These are phyloP conservation scores for Chenopodium album DNA, from an alignment of 148 eudicot genomes.

Conservation along the genomic window DNA sequence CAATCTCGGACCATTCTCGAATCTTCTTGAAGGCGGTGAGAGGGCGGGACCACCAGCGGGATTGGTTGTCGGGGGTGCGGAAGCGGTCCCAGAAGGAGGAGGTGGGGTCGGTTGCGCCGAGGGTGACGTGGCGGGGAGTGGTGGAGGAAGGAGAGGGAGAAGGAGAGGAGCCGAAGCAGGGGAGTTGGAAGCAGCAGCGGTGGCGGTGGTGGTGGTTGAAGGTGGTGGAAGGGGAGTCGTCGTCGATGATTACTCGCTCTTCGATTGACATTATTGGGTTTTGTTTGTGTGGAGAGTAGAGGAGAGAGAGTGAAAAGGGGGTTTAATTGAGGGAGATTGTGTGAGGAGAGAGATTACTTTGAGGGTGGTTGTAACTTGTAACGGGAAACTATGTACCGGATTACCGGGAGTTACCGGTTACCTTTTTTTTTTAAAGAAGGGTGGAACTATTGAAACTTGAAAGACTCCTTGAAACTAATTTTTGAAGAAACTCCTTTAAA, in stretches of 20 bases:
- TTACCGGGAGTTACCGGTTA: constrained; percentile 23
- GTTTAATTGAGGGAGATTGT: not conserved
- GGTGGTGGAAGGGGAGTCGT: constrained; percentile 12
- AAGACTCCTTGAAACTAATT: no score
- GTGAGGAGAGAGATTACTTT: not conserved
- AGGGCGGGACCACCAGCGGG: constrained; percentile 42
- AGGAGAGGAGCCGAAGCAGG: constrained; percentile 12
- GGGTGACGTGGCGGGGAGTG: constrained; percentile 2
- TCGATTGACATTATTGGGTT: not conserved
- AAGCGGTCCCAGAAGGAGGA: constrained; percentile 27
- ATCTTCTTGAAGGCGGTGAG: constrained; percentile 49
- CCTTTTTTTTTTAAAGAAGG: no score
- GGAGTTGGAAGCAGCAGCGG: constrained; percentile 33
- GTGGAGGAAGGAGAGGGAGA: not conserved
- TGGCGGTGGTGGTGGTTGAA: constrained; percentile 13
- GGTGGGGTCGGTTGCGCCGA: not conserved
- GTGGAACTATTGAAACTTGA: no score
- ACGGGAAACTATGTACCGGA: constrained; percentile 13
- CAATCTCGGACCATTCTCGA: constrained; percentile 89
- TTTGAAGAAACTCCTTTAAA: no score
- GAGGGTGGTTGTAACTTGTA: constrained; percentile 1
- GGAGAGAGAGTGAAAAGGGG: constrained; percentile 7
- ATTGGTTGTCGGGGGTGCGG: constrained; percentile 17
- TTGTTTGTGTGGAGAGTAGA: not conserved
- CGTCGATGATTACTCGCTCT: constrained; percentile 8